Evolutionary conservation across 2,329 filamentous ascomycete genomes (phyloP).

Genomic region (Penicillium sp.): DNA sequence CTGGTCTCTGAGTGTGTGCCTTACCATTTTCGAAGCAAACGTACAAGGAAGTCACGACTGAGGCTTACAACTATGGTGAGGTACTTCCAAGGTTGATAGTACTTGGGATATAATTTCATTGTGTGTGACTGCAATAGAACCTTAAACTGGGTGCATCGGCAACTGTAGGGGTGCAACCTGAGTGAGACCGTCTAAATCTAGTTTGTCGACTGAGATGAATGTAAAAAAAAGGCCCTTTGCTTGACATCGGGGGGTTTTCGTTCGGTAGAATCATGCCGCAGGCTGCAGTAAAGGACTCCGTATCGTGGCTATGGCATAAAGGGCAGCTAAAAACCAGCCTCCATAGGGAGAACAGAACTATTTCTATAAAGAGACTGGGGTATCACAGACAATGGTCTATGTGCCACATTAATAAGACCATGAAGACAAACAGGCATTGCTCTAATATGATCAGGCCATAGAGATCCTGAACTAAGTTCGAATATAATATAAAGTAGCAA

Average conservation of each 20-base stretch:
- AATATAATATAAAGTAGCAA: background rate
- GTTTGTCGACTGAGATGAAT: background rate
- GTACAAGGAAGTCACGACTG: slow-evolving; percentile 3
- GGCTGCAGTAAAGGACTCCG: background rate
- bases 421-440: background rate
- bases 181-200: slow-evolving; percentile 3
- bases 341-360: background rate
- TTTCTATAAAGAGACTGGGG: background rate
- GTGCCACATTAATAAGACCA: background rate
- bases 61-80: background rate
- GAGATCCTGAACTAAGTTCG: background rate
- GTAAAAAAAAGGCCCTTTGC: background rate
- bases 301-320: background rate
- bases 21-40: background rate
- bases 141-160: background rate
- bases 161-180: background rate
- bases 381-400: background rate
- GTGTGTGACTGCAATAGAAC: slow-evolving; percentile 3
- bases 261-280: background rate
- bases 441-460: background rate
- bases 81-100: background rate
- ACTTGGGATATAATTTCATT: background rate
- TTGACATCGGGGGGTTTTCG: background rate
- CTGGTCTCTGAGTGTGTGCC: background rate
- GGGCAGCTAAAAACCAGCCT: background rate